These are phyloP conservation scores for Pterula multifida DNA, from an alignment of 1,284 basidiomycete species.

Conservation along the genomic window DNA sequence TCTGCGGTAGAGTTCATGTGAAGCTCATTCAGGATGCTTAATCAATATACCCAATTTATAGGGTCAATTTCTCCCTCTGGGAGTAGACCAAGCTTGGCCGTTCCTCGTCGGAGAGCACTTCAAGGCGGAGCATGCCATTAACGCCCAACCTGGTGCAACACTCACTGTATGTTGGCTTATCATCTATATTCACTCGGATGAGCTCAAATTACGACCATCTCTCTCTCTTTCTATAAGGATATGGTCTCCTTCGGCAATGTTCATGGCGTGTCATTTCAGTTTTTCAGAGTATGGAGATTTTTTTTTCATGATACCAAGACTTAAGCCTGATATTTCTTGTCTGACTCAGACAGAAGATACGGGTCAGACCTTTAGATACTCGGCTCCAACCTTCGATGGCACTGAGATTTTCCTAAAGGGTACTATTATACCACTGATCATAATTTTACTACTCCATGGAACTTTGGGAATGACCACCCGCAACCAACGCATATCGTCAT, in stretches of 20 bases:
- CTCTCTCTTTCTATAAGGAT: slow-evolving; percentile 22
- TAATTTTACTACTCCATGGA: slow-evolving; percentile 48
- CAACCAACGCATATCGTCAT: slow-evolving; percentile 39
- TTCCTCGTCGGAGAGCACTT: slow-evolving; percentile 39
- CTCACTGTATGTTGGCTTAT: slow-evolving; percentile 28
- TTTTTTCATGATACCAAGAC: neutral
- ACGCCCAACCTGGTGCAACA: slow-evolving; percentile 42
- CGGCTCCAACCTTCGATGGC: neutral
- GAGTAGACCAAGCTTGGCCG: slow-evolving; percentile 47
- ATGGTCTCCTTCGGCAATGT: slow-evolving; percentile 44
- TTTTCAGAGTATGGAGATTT: slow-evolving; percentile 25
- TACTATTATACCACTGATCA: slow-evolving; percentile 41
- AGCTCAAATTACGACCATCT: neutral
- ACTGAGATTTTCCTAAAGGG: slow-evolving; percentile 14
- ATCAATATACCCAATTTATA: slow-evolving; percentile 14
- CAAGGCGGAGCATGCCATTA: slow-evolving; percentile 38
- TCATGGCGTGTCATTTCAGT: slow-evolving; percentile 41
- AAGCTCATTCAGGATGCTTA: too few relatives aligned
- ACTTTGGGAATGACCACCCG: slow-evolving; percentile 35
- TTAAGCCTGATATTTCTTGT: neutral
- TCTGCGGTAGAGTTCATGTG: slow-evolving; percentile 28
- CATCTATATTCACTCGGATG: too few relatives aligned
- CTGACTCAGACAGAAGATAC: slow-evolving; percentile 39
- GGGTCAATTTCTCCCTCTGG: slow-evolving; percentile 41
- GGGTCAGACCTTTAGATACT: neutral